phyloP scores from a whole-genome alignment of 2,329 filamentous ascomycete species.

The Microcyclosporella mali region DNA sequence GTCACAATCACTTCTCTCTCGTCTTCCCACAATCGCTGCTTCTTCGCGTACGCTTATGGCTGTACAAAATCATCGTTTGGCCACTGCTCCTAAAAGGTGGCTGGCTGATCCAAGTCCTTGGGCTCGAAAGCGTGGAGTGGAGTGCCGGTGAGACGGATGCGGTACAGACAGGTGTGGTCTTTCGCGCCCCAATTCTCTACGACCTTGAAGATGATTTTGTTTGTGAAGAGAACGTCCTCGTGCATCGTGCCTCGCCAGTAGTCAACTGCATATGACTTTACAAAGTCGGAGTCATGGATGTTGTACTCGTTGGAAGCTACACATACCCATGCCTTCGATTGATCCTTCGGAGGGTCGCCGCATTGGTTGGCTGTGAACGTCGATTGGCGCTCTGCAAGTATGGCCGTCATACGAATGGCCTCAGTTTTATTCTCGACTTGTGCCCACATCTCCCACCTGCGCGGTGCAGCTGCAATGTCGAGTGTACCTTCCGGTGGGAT shows the following conservation, averaged over 20 bases:
- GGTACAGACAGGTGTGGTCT: constrained; percentile 43
- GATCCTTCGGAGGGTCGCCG: constrained; percentile 14
- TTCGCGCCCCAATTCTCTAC: constrained; percentile 38
- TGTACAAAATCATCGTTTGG: too few relatives aligned
- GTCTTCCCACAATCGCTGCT: too few relatives aligned
- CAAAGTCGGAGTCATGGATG: constrained; percentile 37
- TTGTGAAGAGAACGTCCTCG: constrained; percentile 22
- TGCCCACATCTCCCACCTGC: constrained; percentile 42
- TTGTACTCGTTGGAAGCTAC: constrained; percentile 38
- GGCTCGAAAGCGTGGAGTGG: not conserved
- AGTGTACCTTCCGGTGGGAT: constrained; percentile 36
- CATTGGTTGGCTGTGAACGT: constrained; percentile 7
- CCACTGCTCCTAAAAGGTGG: too few relatives aligned
- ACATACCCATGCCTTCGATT: constrained; percentile 33
- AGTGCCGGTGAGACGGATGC: constrained; percentile 39
- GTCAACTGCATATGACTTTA: constrained; percentile 35
- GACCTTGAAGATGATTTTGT: constrained; percentile 36
- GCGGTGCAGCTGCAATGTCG: constrained; percentile 38
- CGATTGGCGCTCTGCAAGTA: constrained; percentile 11
- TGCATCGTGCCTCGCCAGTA: constrained; percentile 5
- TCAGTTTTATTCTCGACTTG: constrained; percentile 21
- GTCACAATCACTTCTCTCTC: too few relatives aligned
- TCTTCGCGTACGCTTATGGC: too few relatives aligned
- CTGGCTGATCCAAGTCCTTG: too few relatives aligned
- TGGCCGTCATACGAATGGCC: constrained; percentile 2